Base-by-base conservation (phyloP, 345 rosid genomes). In the Arabis hirsuta region DNA sequence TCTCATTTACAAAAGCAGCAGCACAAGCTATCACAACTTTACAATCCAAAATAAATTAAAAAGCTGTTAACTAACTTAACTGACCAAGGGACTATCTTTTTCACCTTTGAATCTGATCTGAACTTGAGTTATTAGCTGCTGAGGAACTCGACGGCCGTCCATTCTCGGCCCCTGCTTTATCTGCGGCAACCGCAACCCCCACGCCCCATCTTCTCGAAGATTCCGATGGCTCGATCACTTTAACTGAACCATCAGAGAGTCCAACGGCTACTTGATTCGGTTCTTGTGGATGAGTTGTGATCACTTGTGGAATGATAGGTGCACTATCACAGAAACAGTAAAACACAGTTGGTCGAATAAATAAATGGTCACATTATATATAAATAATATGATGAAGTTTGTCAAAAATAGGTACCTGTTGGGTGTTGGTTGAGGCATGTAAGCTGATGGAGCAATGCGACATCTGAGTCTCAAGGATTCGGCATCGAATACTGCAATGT, bases 151-250 rank as follows among this genome's bases (percentile, higher is more conserved):
- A 77, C 2, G 96, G 81, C 69, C 91, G 74, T 22, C 91, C 85
- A 43, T 76, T 87, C 68, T 87, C 76, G 2, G 79, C 27, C 54
- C 92, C 98, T 69, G 52, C 45, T 14, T 90, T 92, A 72, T 92
- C 91, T 7, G 57, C 62, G 0, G 89, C 87, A 1, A 85, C 87
- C 5, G 65, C 29, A 0, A 73, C 41, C 9, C 95, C 96, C 82
- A 87, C 83, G 47, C 98, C 98, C 98, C 98, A 93, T 71, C 83
- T 86, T 63, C 83, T 85, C 4, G 86, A 94, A 0, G 86, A 71
- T 75, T 89, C 98, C 0, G 78, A 27, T 84, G 98, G 98, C 77
- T 93, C 98, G 69, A 93, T 60, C 63, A 90, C 97, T 79, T 87
- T 90, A 5, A 93, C 89, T 0, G 96, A 83, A 12, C 98, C 98